Base-by-base conservation (phyloP, 495 filamentous ascomycete species). In the Usnea hakonensis region DNA sequence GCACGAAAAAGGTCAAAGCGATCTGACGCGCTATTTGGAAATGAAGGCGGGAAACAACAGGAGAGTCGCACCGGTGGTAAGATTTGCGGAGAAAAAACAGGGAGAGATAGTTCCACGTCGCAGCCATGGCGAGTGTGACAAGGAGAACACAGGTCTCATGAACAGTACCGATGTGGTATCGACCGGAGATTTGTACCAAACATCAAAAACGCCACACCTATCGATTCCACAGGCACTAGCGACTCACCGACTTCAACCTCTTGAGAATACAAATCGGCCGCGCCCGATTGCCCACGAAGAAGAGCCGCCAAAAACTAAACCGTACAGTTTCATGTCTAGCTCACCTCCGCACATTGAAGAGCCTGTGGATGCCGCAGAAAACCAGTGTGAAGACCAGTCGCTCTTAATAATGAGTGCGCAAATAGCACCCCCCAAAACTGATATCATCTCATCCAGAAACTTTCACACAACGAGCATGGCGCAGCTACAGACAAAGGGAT, bases 381-480 rank as follows among this genome's bases (percentile, higher is more conserved):
- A 5, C 32, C 60, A n/a, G 35, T 21, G 3, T 9, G 6, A 37
- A 63, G 33, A 28, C 43, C 21, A 52, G 28, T 56, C 36, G 53
- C 26, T 13, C 32, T 3, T n/a, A 38, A 21, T 35, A 30, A 61
- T 37, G 13, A 10, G 7, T 10, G 37, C n/a, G 0, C n/a, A 17
- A 30, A 17, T 30, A 64, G 43, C 35, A n/a, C 14, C 16, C 28
- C 26, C 14, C 2, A 5, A 32, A 46, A 38, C 57, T 17, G 65
- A 67, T 55, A 65, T 76, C 48, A 70, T 70, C 40, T 76, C 78
- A 13, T 74, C 74, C 13, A 64, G 71, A 30, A 82, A 78, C 55
- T 80, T 78, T 61, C 80, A 85, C 68, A 79, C 73, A 4, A 85
- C 83, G 4, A 81, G 48, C 75, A 16, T 76, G 81, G 73, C 74